Percentiles rank a stretch among this genome's conserved stretches.
These are phyloP conservation scores for Chlorella vulgaris DNA, from an alignment of 139 green algal species.

Conservation along the genomic window DNA sequence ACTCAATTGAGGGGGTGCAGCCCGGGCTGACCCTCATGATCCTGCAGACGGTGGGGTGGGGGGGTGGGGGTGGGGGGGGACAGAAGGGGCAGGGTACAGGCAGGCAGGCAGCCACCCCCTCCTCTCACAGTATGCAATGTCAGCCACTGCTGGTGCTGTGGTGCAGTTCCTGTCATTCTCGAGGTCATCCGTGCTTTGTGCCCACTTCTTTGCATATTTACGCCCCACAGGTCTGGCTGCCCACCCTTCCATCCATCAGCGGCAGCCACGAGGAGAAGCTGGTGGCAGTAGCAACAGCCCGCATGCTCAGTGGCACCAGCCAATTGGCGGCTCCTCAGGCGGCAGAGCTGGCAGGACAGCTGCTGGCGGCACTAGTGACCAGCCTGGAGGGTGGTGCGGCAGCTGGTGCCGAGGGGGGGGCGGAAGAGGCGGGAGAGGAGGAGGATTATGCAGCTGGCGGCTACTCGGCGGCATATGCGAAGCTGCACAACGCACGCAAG, in stretches of 20 bases:
- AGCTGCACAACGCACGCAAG: slow-evolving; percentile 79
- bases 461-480: slow-evolving; percentile 80
- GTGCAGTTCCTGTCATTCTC: no score
- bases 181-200: neutral
- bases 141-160: no score
- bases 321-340: slow-evolving; percentile 40
- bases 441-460: slow-evolving; percentile 46
- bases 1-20: slow-evolving; percentile 84
- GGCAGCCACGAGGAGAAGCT: slow-evolving; percentile 82
- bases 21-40: slow-evolving; percentile 74
- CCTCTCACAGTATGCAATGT: neutral
- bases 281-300: slow-evolving; percentile 69
- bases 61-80: neutral
- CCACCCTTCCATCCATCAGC: slow-evolving; percentile 57
- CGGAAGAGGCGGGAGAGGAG: slow-evolving; percentile 37
- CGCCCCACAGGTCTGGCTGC: slow-evolving; percentile 78
- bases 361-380: slow-evolving; percentile 69
- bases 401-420: neutral
- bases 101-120: no score
- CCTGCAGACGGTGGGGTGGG: slow-evolving; percentile 68
- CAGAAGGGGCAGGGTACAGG: no score
- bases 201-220: no score
- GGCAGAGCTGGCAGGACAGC: slow-evolving; percentile 58
- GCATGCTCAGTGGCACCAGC: slow-evolving; percentile 66
- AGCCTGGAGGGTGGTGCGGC: slow-evolving; percentile 45